A percentile compares a stretch with the other conserved stretches of the same genome.
These are phyloP conservation scores for Dendrobium officinale DNA, from an alignment of 106 monocot genomes.

Conservation along the genomic window DNA sequence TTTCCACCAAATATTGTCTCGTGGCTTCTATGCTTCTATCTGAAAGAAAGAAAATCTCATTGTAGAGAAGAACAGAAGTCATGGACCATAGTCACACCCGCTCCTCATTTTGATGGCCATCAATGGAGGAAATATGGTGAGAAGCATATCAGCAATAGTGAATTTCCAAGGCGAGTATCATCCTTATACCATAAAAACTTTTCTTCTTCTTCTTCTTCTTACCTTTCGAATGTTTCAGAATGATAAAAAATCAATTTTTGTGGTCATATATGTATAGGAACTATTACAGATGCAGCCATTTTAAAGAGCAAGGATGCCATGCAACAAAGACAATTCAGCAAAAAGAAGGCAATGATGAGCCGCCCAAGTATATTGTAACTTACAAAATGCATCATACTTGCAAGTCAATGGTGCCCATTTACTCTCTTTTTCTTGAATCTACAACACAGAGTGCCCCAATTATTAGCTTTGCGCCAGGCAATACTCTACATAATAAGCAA, in stretches of 20 bases:
- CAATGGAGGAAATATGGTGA: constrained; percentile 10
- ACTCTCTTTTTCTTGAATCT: not conserved
- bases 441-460: not conserved
- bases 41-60: not conserved
- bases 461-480: not conserved
- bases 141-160: not conserved
- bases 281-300: constrained; percentile 32
- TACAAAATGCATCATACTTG: constrained; percentile 27
- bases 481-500: not conserved
- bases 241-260: too few species aligned
- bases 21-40: too few species aligned
- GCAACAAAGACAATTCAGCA: constrained; percentile 28
- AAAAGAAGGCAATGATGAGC: not conserved
- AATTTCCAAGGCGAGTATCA: not conserved
- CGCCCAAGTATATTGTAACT: constrained; percentile 11
- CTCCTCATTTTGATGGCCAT: constrained; percentile 9
- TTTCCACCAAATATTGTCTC: too few species aligned
- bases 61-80: not conserved
- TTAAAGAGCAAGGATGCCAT: constrained; percentile 18
- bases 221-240: not conserved
- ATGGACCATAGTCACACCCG: not conserved
- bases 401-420: not conserved
- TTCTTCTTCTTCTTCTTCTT: not conserved
- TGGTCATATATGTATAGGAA: constrained; percentile 13
- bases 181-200: not conserved